Conservation (phyloP, 2,329 filamentous ascomycete species). For the Fusarium ramigenum region DNA sequence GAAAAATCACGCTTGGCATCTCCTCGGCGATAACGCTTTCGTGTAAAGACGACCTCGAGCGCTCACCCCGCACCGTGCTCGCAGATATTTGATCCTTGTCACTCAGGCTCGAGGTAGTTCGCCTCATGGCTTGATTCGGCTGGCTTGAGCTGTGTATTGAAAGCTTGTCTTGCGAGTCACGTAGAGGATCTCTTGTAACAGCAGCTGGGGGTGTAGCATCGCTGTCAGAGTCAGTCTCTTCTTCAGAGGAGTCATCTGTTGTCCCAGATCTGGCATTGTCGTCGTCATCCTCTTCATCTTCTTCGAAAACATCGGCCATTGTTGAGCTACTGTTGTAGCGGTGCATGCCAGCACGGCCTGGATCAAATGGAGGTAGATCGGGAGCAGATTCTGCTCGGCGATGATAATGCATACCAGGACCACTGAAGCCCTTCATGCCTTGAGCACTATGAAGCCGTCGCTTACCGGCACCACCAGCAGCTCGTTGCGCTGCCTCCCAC, state of each 20-base stretch:
- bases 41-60: slow-evolving; percentile 60
- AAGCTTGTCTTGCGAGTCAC: slow-evolving; percentile 35
- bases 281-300: slow-evolving; percentile 75
- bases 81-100: slow-evolving; percentile 45
- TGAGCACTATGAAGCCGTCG: slow-evolving; percentile 81
- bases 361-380: slow-evolving; percentile 79
- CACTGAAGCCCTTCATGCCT: slow-evolving; percentile 73
- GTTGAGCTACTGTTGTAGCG: slow-evolving; percentile 73
- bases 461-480: slow-evolving; percentile 62
- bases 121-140: slow-evolving; percentile 46
- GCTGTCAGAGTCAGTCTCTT: slow-evolving; percentile 58
- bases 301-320: slow-evolving; percentile 89
- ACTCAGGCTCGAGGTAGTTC: slow-evolving; percentile 58
- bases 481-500: slow-evolving; percentile 73
- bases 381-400: slow-evolving; percentile 83
- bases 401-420: slow-evolving; percentile 79
- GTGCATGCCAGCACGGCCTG: slow-evolving; percentile 64
- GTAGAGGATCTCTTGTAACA: slow-evolving; percentile 32
- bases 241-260: slow-evolving; percentile 53
- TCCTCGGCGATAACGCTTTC: slow-evolving; percentile 63
- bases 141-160: slow-evolving; percentile 36
- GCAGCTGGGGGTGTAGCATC: slow-evolving; percentile 49
- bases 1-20: slow-evolving; percentile 51
- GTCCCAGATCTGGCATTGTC: slow-evolving; percentile 56
- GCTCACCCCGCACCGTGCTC: slow-evolving; percentile 56